Evolutionary conservation across 1,284 basidiomycete genomes (phyloP).

Genomic region (Sutorius eximius): DNA sequence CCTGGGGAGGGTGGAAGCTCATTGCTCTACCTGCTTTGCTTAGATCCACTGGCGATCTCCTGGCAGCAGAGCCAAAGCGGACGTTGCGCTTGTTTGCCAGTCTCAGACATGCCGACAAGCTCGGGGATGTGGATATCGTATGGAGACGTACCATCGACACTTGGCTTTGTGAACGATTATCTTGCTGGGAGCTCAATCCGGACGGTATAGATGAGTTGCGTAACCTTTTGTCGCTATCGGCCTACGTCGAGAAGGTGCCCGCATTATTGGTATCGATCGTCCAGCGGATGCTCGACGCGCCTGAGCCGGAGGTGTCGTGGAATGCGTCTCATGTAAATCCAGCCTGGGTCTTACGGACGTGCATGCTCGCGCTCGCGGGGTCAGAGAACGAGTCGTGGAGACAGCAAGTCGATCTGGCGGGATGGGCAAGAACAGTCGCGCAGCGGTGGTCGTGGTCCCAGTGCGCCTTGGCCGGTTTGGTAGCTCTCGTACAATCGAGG

Average conservation of each 20-base stretch:
- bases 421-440: conserved; percentile 49
- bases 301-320: conserved; percentile 38
- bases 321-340: conserved; percentile 40
- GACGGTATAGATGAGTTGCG: conserved; percentile 41
- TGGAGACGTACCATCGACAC: conserved; percentile 55
- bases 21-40: conserved; percentile 58
- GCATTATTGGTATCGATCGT: conserved; percentile 51
- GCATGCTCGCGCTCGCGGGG: conserved; percentile 47
- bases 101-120: conserved; percentile 46
- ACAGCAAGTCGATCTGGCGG: conserved; percentile 42
- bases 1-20: conserved; percentile 74
- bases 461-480: conserved; percentile 53
- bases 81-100: conserved; percentile 53
- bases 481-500: conserved; percentile 51
- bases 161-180: conserved; percentile 39
- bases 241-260: conserved; percentile 47
- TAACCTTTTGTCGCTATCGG: conserved; percentile 52
- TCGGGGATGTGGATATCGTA: conserved; percentile 54
- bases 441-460: conserved; percentile 61
- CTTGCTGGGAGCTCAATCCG: conserved; percentile 34
- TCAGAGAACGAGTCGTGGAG: conserved; percentile 42
- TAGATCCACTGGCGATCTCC: conserved; percentile 47
- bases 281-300: conserved; percentile 41
- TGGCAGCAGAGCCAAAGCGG: conserved; percentile 42
- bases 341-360: conserved; percentile 53